Evolutionary conservation across 2,329 filamentous ascomycete genomes (phyloP).

Genomic region (Seiridium unicorne): DNA sequence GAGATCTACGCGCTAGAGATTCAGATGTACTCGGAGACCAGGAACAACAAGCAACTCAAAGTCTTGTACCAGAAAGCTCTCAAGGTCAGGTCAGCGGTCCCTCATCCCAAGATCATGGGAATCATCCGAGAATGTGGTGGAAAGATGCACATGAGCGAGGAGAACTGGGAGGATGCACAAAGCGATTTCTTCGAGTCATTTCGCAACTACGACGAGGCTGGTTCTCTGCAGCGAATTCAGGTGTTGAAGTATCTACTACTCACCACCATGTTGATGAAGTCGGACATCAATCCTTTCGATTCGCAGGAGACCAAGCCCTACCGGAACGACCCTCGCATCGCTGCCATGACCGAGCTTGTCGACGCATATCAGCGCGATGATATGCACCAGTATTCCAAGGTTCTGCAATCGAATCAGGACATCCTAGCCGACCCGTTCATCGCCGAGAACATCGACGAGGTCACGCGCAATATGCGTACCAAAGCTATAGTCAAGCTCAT

Average conservation of each 20-base stretch:
- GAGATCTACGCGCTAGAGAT: conserved; percentile 98
- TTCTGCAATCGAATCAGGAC: conserved; percentile 83
- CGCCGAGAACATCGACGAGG: conserved; percentile 97
- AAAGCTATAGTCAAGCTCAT: conserved; percentile 93
- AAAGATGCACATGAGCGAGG: conserved; percentile 99
- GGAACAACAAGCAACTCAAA: conserved; percentile 97
- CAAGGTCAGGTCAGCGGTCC: conserved; percentile 91
- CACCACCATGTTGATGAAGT: conserved; percentile 98
- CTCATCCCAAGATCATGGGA: conserved; percentile 98
- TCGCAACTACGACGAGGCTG: conserved; percentile 97
- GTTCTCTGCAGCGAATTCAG: conserved; percentile 92
- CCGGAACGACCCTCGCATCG: conserved; percentile 90
- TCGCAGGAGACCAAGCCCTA: conserved; percentile 99
- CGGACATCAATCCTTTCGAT: conserved; percentile 97
- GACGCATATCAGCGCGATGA: conserved; percentile 96
- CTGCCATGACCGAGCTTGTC: conserved; percentile 95
- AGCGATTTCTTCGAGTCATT: conserved; percentile 99
- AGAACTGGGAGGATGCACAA: conserved; percentile 97
- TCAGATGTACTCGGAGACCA: conserved; percentile 95
- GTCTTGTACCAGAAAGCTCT: conserved; percentile 87
- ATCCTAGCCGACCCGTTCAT: conserved; percentile 92
- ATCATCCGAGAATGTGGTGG: conserved; percentile 98
- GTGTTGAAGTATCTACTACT: conserved; percentile 96
- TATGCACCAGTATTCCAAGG: conserved; percentile 85
- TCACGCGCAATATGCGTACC: conserved; percentile 96